phyloP scores from a whole-genome alignment of 176 grass and related monocot genomes.

The Oryza meridionalis region DNA sequence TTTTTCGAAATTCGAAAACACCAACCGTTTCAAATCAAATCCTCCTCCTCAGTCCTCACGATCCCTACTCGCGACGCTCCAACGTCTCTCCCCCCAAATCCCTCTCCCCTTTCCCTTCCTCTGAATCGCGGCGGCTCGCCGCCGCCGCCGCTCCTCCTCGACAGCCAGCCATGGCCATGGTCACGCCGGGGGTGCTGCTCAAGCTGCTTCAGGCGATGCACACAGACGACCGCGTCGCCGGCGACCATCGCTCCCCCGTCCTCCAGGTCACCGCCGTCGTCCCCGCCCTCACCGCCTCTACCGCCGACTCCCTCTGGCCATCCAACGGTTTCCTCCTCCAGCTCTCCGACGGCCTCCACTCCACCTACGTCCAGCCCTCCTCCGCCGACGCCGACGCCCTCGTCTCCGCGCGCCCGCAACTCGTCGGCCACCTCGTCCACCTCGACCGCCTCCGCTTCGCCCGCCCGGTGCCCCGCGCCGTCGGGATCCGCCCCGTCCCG shows the following conservation, averaged over 20 bases:
- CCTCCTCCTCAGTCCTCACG: too few species aligned
- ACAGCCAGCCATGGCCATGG: slow-evolving; percentile 60
- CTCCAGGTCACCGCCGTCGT: slow-evolving; percentile 87
- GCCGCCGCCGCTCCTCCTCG: background rate
- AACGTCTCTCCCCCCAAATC: slow-evolving; percentile 29
- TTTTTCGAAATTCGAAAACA: slow-evolving; percentile 59
- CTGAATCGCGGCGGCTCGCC: background rate
- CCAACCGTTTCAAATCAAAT: too few species aligned
- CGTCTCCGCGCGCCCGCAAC: slow-evolving; percentile 59
- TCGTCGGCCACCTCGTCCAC: slow-evolving; percentile 90
- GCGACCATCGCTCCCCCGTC: slow-evolving; percentile 77
- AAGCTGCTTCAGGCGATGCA: slow-evolving; percentile 84
- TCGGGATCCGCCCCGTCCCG: slow-evolving; percentile 68
- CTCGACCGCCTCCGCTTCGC: slow-evolving; percentile 78
- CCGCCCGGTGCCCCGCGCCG: slow-evolving; percentile 67
- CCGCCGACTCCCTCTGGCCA: slow-evolving; percentile 77
- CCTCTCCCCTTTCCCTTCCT: too few species aligned
- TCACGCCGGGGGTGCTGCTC: slow-evolving; percentile 74
- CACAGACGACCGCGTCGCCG: slow-evolving; percentile 58
- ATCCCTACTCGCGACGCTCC: too few species aligned
- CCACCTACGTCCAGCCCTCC: slow-evolving; percentile 75
- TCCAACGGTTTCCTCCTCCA: slow-evolving; percentile 85
- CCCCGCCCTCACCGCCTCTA: slow-evolving; percentile 77
- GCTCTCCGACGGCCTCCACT: slow-evolving; percentile 81
- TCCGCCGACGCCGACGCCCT: slow-evolving; percentile 67